A percentile compares a stretch with the other conserved stretches of the same genome.
phyloP scores from a whole-genome alignment of 1,139 yeast species.

The Scheffersomyces segobiensis region DNA sequence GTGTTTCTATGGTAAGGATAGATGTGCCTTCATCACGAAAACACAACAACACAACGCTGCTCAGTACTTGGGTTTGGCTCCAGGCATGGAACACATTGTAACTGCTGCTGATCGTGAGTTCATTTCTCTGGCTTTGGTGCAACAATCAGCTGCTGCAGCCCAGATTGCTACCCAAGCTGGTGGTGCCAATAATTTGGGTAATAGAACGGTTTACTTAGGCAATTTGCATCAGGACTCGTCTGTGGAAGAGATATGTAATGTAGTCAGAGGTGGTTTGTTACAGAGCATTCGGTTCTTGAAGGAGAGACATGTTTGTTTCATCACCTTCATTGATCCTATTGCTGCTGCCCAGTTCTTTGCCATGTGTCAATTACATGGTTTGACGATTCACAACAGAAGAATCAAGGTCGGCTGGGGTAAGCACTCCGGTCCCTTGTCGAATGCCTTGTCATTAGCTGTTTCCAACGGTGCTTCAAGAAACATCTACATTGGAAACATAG shows the following conservation, averaged over 20 bases:
- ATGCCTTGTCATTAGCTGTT: slow-evolving; percentile 79
- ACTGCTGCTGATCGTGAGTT: slow-evolving; percentile 78
- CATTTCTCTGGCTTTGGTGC: slow-evolving; percentile 58
- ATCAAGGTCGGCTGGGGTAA: slow-evolving; percentile 96
- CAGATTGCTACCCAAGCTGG: slow-evolving; percentile 75
- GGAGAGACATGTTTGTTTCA: slow-evolving; percentile 86
- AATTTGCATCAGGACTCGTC: slow-evolving; percentile 83
- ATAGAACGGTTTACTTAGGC: slow-evolving; percentile 89
- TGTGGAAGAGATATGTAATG: slow-evolving; percentile 90
- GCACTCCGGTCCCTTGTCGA: slow-evolving; percentile 87
- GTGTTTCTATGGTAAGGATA: slow-evolving; percentile 62
- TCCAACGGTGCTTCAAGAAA: slow-evolving; percentile 93
- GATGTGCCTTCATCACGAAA: slow-evolving; percentile 78
- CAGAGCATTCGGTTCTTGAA: slow-evolving; percentile 72
- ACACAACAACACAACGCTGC: slow-evolving; percentile 98
- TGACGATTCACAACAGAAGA: slow-evolving; percentile 76
- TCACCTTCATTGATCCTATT: slow-evolving; percentile 86
- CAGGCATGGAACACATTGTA: slow-evolving; percentile 82
- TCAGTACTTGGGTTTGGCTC: slow-evolving; percentile 87
- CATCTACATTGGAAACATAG: slow-evolving; percentile 75
- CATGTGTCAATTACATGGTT: slow-evolving; percentile 78
- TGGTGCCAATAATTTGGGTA: slow-evolving; percentile 79
- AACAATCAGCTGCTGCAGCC: slow-evolving; percentile 72
- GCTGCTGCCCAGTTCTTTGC: slow-evolving; percentile 96
- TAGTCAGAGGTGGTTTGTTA: slow-evolving; percentile 87